Conservation (phyloP, 805 yeast species). For the Teunomyces aglyptinius region DNA sequence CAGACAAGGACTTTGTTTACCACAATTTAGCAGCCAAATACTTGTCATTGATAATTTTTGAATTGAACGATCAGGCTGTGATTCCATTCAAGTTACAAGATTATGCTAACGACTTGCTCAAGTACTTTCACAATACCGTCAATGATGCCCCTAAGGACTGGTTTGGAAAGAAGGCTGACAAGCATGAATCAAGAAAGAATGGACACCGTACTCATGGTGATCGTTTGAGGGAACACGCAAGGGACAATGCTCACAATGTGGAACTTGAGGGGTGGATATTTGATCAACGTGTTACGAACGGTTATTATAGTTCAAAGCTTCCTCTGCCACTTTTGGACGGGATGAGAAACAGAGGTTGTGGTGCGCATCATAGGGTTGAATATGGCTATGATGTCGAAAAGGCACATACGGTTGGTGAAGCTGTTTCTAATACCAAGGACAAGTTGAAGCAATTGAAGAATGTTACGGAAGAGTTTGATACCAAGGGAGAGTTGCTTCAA, state of each 20-base stretch:
- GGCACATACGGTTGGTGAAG: slow-evolving; percentile 20
- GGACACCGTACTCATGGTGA: not conserved
- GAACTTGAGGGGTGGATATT: too few relatives aligned
- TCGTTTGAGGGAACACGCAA: not conserved
- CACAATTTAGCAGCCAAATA: slow-evolving; percentile 61
- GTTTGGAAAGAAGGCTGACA: slow-evolving; percentile 17
- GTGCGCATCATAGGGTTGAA: slow-evolving; percentile 5
- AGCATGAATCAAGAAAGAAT: not conserved
- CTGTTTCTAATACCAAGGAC: slow-evolving; percentile 18
- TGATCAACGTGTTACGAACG: slow-evolving; percentile 14
- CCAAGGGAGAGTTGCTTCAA: slow-evolving; percentile 25
- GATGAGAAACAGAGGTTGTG: too few relatives aligned
- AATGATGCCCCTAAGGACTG: slow-evolving; percentile 33
- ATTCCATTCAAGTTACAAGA: slow-evolving; percentile 45
- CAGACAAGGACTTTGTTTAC: slow-evolving; percentile 51
- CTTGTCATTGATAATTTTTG: slow-evolving; percentile 53
- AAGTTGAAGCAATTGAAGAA: slow-evolving; percentile 22
- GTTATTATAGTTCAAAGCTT: slow-evolving; percentile 14
- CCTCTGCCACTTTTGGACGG: slow-evolving; percentile 21
- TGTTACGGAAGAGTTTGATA: slow-evolving; percentile 28
- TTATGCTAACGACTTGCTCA: slow-evolving; percentile 45
- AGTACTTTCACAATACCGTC: slow-evolving; percentile 32
- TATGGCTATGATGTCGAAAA: slow-evolving; percentile 9
- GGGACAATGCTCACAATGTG: too few relatives aligned
- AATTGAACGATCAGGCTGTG: slow-evolving; percentile 57